phyloP scores from a whole-genome alignment of 2,329 filamentous ascomycete genomes.

The Fusarium armeniacum region DNA sequence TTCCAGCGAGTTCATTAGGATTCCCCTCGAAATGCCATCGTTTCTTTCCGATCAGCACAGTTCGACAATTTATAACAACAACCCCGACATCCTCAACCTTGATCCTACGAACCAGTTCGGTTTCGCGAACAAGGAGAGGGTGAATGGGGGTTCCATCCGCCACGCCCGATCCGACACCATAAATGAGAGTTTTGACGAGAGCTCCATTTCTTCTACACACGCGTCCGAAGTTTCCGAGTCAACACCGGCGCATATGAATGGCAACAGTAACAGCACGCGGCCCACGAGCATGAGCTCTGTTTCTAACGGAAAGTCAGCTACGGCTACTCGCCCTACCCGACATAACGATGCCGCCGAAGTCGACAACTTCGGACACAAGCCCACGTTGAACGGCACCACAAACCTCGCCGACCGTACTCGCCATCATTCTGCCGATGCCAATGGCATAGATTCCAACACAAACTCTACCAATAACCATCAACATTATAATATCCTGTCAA shows the following conservation, averaged over 20 bases:
- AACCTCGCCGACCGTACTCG: slow-evolving; percentile 52
- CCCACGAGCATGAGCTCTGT: slow-evolving; percentile 71
- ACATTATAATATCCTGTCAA: slow-evolving; percentile 37
- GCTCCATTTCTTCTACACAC: slow-evolving; percentile 66
- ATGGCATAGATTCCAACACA: slow-evolving; percentile 37
- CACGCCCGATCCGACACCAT: slow-evolving; percentile 62
- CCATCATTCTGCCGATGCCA: slow-evolving; percentile 35
- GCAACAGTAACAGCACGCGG: slow-evolving; percentile 56
- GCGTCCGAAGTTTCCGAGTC: slow-evolving; percentile 66
- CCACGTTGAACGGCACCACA: slow-evolving; percentile 49
- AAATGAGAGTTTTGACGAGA: slow-evolving; percentile 68
- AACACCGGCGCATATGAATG: slow-evolving; percentile 60
- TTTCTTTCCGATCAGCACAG: slow-evolving; percentile 64
- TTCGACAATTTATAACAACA: slow-evolving; percentile 59
- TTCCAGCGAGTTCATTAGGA: slow-evolving; percentile 42
- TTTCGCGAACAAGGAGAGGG: slow-evolving; percentile 53
- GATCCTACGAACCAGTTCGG: slow-evolving; percentile 58
- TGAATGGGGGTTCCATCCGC: slow-evolving; percentile 56
- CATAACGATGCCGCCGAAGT: slow-evolving; percentile 47
- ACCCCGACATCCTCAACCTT: slow-evolving; percentile 61
- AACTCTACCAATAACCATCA: slow-evolving; percentile 31
- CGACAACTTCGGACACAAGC: slow-evolving; percentile 42
- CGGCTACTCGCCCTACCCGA: slow-evolving; percentile 50
- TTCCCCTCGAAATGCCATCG: slow-evolving; percentile 65
- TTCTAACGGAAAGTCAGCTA: slow-evolving; percentile 67